Evolutionary conservation across 192 early-diverging fungal species (phyloP).

Genomic region (Ramicandelaber brevisporus): DNA sequence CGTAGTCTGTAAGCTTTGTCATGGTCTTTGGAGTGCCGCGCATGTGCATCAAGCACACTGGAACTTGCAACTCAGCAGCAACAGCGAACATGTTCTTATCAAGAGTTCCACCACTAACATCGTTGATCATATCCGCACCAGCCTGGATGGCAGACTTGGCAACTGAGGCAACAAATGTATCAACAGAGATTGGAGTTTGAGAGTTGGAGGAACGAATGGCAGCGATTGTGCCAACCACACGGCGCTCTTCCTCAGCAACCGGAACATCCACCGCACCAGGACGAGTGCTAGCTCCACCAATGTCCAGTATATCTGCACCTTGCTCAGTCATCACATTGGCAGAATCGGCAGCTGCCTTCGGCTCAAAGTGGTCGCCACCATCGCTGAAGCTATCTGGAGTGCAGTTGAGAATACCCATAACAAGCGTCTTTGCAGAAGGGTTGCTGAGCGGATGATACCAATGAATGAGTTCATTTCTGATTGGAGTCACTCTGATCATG

Average conservation of each 20-base stretch:
- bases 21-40: conserved; percentile 82
- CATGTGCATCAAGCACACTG: conserved; percentile 94
- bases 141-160: conserved; percentile 67
- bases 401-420: conserved; percentile 95
- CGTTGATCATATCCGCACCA: conserved; percentile 86
- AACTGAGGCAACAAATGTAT: conserved; percentile 70
- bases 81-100: conserved; percentile 59
- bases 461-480: conserved; percentile 8
- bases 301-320: conserved; percentile 81
- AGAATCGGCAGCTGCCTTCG: conserved; percentile 34
- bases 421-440: conserved; percentile 27
- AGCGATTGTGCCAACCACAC: conserved; percentile 72
- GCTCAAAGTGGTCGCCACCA: conserved; percentile 42
- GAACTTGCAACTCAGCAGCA: conserved; percentile 50
- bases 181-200: conserved; percentile 58
- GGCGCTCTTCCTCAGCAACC: conserved; percentile 45
- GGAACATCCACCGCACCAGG: conserved; percentile 52
- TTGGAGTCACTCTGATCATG: conserved; percentile 18
- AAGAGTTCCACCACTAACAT: conserved; percentile 64
- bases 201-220: conserved; percentile 34
- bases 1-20: conserved; percentile 42
- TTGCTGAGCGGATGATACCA: too few relatives aligned
- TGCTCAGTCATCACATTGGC: conserved; percentile 37
- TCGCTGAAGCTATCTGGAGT: conserved; percentile 95
- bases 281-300: conserved; percentile 86